Base-by-base conservation (phyloP, 768 basidiomycete genomes). In the Suillus tomentosus region DNA sequence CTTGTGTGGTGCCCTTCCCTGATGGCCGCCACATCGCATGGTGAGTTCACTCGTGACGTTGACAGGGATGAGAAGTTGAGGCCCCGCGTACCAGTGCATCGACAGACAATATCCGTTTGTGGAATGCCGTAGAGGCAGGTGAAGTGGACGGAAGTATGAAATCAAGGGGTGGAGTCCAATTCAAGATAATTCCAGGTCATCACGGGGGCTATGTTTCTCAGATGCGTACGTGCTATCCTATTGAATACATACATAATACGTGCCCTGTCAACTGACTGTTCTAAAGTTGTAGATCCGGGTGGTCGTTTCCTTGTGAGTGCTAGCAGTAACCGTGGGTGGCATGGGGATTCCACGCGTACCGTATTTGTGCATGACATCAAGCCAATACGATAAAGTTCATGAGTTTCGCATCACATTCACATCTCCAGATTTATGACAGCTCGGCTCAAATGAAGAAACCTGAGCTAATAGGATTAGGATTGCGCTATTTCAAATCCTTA, bases 161-260 rank as follows among this genome's bases (percentile, higher is more conserved):
- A 72, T 77, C 79, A 64, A 87, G 82, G 74, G 85, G 88, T 62
- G 87, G 89, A 9, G 88, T 90, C 19, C 93, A 89, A 62, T 98
- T 96, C 82, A 95, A 94, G 79, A 95, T 98, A 65, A 91, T 98
- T 43, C 90, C 95, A 13, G 96, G 96, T 0, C 96, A 97, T 78
- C 94, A 97, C 77, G 95, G 96, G 43, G 96, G 96, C 10, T 91
- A 90, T 70, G 86, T 98, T 4, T 96, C 95, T 3, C 89, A 94
- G 71, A 92, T 99, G 86, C 77, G 96, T 98, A 79, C 72, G 94
- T 86, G 34, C 48, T 54, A 47, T 56, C 66, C 65, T 60, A 24
- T 61, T 48, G 36, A 65, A 59, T 59, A 42, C 45, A 59, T 59
- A 58, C 42, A 64, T 42, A n/a, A 64, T 65, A 60, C 53, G 62